These are phyloP conservation scores for Clarkia xantiana DNA, from an alignment of 345 rosid species.

Conservation along the genomic window DNA sequence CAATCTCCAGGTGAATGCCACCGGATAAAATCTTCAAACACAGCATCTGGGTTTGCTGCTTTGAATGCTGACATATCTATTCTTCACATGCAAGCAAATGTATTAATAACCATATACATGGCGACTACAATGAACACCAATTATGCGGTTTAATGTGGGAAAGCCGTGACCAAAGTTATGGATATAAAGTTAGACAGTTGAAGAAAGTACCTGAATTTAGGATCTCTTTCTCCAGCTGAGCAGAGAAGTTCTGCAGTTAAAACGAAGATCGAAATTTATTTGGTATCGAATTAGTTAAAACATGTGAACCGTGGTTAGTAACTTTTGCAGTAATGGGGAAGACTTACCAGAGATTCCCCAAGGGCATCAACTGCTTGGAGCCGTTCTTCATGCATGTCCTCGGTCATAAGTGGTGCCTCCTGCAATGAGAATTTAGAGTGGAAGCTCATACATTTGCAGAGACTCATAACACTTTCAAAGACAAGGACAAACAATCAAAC, in stretches of 20 bases:
- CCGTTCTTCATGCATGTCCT: conserved; percentile 99
- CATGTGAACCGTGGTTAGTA: not conserved
- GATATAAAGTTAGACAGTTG: not conserved
- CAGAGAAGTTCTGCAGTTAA: conserved; percentile 75
- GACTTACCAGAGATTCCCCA: conserved; percentile 77
- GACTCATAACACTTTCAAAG: not conserved
- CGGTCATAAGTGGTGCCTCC: conserved; percentile 94
- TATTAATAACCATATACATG: not conserved
- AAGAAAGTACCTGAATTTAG: conserved; percentile 52
- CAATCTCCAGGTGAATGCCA: conserved; percentile 99
- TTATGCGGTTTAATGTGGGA: too few relatives aligned
- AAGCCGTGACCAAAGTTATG: not conserved
- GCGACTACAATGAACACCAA: not conserved
- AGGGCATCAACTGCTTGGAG: conserved; percentile 75
- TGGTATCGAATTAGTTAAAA: too few relatives aligned
- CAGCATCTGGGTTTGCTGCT: conserved; percentile 93
- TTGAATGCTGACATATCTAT: conserved; percentile 97
- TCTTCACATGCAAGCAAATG: conserved; percentile 9
- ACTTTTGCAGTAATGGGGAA: not conserved
- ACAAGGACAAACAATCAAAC: conserved; percentile 6
- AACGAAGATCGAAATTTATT: too few relatives aligned
- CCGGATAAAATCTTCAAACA: conserved; percentile 91
- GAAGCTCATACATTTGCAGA: not conserved
- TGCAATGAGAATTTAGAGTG: conserved; percentile 13
- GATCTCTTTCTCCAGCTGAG: conserved; percentile 85